A percentile compares a stretch with the other conserved stretches of the same genome.
phyloP scores from a whole-genome alignment of 148 eudicot species.

The Rhododendron kiyosumense region DNA sequence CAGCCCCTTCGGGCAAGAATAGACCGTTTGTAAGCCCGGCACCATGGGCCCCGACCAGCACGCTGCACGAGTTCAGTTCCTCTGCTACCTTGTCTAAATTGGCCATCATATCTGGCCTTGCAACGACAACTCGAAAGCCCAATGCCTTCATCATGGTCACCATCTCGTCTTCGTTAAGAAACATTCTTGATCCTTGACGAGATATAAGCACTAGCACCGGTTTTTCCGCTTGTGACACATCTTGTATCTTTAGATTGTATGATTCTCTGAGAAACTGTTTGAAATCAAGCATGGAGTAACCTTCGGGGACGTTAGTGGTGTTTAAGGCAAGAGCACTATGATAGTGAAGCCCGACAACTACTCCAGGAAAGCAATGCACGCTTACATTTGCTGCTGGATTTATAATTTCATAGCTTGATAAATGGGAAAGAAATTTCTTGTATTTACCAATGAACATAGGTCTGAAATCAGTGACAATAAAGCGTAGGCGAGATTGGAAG shows the following conservation, averaged over 20 bases:
- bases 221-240: conserved; percentile 1
- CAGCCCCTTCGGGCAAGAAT: conserved; percentile 48
- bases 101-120: conserved; percentile 16
- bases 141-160: conserved; percentile 32
- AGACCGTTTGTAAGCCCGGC: conserved; percentile 51
- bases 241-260: conserved; percentile 17
- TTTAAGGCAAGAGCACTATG: conserved; percentile 34
- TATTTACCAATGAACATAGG: conserved; percentile 31
- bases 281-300: conserved; percentile 31
- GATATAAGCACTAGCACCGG: conserved; percentile 38
- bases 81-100: conserved; percentile 28
- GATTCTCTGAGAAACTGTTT: conserved; percentile 32
- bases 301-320: conserved; percentile 25
- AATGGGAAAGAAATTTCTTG: conserved; percentile 15
- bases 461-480: conserved; percentile 37
- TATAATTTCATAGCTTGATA: conserved; percentile 34
- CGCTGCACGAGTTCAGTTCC: conserved; percentile 40
- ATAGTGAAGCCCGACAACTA: conserved; percentile 43
- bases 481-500: conserved; percentile 28
- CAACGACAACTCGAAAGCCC: conserved; percentile 34
- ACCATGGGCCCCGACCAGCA: conserved; percentile 54
- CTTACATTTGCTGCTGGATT: conserved; percentile 26
- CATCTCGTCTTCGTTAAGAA: conserved; percentile 39
- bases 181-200: conserved; percentile 33
- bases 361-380: conserved; percentile 58